Conservation (phyloP, 768 basidiomycete species). For the Mycena rosella region DNA sequence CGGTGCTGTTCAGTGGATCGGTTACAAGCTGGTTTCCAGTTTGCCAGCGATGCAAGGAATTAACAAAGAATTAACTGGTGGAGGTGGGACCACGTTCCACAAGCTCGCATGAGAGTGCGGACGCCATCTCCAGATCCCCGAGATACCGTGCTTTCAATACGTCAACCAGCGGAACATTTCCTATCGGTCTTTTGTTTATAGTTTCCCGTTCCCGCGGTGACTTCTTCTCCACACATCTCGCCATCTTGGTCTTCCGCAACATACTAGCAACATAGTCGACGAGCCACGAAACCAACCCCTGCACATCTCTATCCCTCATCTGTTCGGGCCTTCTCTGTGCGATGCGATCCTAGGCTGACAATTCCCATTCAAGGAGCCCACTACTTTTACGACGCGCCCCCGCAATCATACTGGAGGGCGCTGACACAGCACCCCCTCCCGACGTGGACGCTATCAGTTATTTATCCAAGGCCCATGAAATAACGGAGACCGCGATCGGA, state of each 20-base stretch:
- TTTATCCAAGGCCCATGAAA: conserved; percentile 22
- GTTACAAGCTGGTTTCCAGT: too few relatives aligned
- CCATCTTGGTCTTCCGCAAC: background rate
- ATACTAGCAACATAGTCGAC: background rate
- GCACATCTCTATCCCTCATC: background rate
- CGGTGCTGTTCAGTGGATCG: too few relatives aligned
- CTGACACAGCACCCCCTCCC: conserved; percentile 25
- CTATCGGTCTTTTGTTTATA: background rate
- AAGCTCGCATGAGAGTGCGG: too few relatives aligned
- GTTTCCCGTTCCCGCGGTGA: background rate
- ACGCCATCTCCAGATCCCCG: too few relatives aligned
- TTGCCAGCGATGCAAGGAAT: too few relatives aligned
- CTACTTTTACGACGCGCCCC: background rate
- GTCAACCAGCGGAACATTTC: background rate
- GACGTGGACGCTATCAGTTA: conserved; percentile 24
- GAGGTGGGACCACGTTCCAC: too few relatives aligned
- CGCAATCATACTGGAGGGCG: conserved; percentile 22
- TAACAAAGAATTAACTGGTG: too few relatives aligned
- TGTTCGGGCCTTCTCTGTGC: background rate
- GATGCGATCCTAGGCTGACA: background rate
- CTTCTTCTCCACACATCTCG: background rate
- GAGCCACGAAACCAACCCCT: background rate
- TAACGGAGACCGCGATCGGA: conserved; percentile 24
- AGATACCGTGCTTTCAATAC: too few relatives aligned
- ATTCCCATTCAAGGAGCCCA: background rate